Base-by-base conservation (phyloP, 441 rosid species). In the Adansonia grandidieri region DNA sequence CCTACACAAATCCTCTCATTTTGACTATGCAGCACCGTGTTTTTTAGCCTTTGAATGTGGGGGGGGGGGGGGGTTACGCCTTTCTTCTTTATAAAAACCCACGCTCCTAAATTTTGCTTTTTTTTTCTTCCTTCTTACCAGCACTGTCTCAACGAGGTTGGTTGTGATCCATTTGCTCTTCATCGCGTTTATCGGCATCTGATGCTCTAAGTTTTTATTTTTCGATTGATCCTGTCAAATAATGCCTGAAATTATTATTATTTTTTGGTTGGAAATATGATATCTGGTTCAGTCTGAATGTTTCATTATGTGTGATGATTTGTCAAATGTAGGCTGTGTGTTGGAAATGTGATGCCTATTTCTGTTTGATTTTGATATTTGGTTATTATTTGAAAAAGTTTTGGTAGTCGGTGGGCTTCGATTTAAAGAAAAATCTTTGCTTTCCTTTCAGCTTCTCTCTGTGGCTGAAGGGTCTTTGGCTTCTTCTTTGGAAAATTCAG, bases 341-440 rank as follows among this genome's bases (percentile, higher is more conserved):
- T 74, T 77, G 37, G 69, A 77, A 83, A 77, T 69, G 78, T 32
- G 68, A 78, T 47, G 44, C 71, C 48, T 56, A 28, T 63, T 70
- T 65, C 56, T 57, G 37, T 73, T 76, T 57, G 67, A 69, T 61
- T 64, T 22, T 45, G 44, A 44, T 72, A 13, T 75, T 63, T 70
- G 50, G 20, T 73, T 69, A 45, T 68, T 56, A 17, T 45, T 80
- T 54, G 32, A 50, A 60, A 60, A 75, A 71, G 50, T 71, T 73
- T 78, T 72, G 75, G 77, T 71, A 78, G 81, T 75, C 83, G 78
- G 83, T 80, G 77, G 78, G 60, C 71, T 78, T 70, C 65, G 83
- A 71, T 82, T 50, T 50, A 73, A 80, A 75, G 83, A n/a, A 71
- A 71, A 69, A 65, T 64, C 28, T 64, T 81, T 77, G 75, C 71